Conservation (phyloP, 306 rosid species). For the Cucumis cinereus region DNA sequence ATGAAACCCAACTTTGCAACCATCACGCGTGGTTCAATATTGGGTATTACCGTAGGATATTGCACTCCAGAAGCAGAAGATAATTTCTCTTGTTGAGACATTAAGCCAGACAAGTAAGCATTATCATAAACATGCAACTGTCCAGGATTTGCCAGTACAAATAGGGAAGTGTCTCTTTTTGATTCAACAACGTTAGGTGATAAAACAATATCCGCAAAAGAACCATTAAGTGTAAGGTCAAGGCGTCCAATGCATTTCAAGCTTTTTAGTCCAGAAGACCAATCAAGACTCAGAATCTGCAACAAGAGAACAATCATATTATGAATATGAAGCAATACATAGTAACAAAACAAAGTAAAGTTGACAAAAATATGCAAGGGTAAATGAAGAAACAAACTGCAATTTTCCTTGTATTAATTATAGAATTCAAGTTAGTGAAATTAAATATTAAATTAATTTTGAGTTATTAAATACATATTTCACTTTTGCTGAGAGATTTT, state of each 20-base stretch:
- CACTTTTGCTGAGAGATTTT: too few relatives aligned
- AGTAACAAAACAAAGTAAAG: constrained; percentile 5
- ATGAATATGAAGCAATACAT: not conserved
- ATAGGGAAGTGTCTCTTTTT: constrained; percentile 35
- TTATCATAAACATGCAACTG: constrained; percentile 48
- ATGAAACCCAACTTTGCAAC: constrained; percentile 45
- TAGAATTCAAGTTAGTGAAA: not conserved
- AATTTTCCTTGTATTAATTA: not conserved
- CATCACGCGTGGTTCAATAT: constrained; percentile 54
- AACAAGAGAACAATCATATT: constrained; percentile 11
- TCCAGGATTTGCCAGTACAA: constrained; percentile 71
- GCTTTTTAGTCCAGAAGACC: constrained; percentile 67
- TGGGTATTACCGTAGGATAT: constrained; percentile 50
- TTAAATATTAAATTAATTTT: too few relatives aligned
- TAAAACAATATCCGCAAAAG: constrained; percentile 68
- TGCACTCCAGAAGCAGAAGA: constrained; percentile 26
- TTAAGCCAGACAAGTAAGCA: constrained; percentile 36
- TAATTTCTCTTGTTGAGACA: constrained; percentile 36
- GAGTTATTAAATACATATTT: too few relatives aligned
- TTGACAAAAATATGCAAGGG: not conserved
- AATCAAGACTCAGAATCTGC: constrained; percentile 66
- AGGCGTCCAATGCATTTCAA: constrained; percentile 49
- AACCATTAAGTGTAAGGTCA: constrained; percentile 61
- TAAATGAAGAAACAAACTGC: not conserved
- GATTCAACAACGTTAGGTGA: constrained; percentile 26